Base-by-base conservation (phyloP, 2,329 filamentous ascomycete genomes). In the Hypoxylon sp. region DNA sequence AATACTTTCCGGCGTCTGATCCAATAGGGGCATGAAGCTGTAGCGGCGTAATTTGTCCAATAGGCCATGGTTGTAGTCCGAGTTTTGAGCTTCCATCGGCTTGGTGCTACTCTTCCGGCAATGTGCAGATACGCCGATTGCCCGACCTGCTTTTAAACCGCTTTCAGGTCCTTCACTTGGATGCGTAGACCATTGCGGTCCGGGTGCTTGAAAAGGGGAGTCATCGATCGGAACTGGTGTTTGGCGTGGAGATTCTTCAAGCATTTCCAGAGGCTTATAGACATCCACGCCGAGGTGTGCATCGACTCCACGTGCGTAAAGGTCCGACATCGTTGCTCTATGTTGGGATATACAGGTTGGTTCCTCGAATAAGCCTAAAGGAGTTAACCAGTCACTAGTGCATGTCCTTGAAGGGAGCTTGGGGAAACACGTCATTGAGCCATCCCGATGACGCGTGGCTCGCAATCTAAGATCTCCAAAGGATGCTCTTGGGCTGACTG, bases 351-450 rank as follows among this genome's bases (percentile, higher is more conserved):
- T 5, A 14, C 54, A 22, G 19, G 19, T 35, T 6, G 55, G 29
- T 42, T 70, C 70, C 13, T 68, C 64, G 35, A 64, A 68, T 8
- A 72, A 44, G 3, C 70, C 70, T 13, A 71, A 39, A 2, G 75
- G 76, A 6, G 72, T 75, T 24, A 77, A 37, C 76, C 75, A 77
- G 29, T 78, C 76, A 56, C 68, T 72, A 3, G 75, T 76, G 39
- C 61, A 73, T 0, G 73, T 50, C 24, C 75, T 74, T 4, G 76
- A 75, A 44, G 54, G 62, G 35, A 77, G 70, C 17, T 62, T 73
- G 1, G 76, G 76, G 59, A 73, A 75, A 2, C 62, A 72, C 47
- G 73, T 73, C 52, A 73, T 72, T 0, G 74, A 70, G 5, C 59
- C 67, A 66, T 71, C 63, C 24, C 53, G 63, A 19, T 13, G 46